Conservation (phyloP, 805 yeast genomes). For the Myxozyma neotropica region DNA sequence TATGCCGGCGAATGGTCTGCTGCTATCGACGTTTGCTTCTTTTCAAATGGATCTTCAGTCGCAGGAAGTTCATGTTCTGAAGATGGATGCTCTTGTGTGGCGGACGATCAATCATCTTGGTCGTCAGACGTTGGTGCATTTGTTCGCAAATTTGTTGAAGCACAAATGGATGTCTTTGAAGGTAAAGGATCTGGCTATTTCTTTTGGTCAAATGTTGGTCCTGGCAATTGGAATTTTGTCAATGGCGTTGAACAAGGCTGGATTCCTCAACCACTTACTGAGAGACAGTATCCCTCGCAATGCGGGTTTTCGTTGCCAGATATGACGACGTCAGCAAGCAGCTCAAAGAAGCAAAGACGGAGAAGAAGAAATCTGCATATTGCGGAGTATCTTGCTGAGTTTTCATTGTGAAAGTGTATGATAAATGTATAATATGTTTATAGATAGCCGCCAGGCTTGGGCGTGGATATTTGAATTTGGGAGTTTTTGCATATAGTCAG, state of each 20-base stretch:
- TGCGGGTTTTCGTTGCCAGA: conserved; percentile 47
- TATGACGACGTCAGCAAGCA: background rate
- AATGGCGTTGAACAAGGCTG: conserved; percentile 58
- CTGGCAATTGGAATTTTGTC: conserved; percentile 83
- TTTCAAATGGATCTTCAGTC: conserved; percentile 60
- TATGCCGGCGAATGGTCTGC: conserved; percentile 86
- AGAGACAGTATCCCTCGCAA: conserved; percentile 69
- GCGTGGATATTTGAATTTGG: no score
- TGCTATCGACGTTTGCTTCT: conserved; percentile 48
- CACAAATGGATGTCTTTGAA: conserved; percentile 83
- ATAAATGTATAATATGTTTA: no score
- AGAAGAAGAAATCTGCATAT: background rate
- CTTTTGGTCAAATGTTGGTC: conserved; percentile 89
- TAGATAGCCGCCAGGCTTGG: no score
- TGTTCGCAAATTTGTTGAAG: conserved; percentile 76
- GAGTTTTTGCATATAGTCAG: no score
- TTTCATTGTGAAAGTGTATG: background rate
- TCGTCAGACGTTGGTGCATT: conserved; percentile 55
- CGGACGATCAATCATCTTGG: conserved; percentile 57
- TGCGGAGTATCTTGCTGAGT: background rate
- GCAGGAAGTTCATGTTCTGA: conserved; percentile 87
- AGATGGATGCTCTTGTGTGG: conserved; percentile 54
- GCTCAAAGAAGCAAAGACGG: background rate
- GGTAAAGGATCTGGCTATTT: conserved; percentile 75
- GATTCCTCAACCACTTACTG: conserved; percentile 78